Evolutionary conservation across 1,284 basidiomycete genomes (phyloP).

Genomic region (Trichosporon asahii): DNA sequence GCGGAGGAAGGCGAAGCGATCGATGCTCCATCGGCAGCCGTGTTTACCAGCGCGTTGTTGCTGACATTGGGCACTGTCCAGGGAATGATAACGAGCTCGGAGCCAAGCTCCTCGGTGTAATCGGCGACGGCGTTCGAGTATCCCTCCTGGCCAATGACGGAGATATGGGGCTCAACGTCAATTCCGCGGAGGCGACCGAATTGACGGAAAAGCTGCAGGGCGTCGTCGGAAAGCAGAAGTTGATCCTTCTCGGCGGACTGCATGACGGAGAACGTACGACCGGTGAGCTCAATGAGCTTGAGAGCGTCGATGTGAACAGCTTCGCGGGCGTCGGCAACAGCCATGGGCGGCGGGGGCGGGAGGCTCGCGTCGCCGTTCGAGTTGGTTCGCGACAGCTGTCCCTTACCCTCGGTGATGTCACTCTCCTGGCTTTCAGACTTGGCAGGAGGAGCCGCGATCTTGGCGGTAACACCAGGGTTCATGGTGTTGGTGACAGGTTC

Average conservation of each 20-base stretch:
- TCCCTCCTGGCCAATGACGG: slow-evolving; percentile 67
- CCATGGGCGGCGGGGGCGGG: background rate
- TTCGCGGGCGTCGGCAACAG: background rate
- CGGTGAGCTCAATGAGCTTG: slow-evolving; percentile 82
- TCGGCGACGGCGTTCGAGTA: slow-evolving; percentile 66
- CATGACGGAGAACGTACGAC: slow-evolving; percentile 80
- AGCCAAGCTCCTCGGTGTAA: slow-evolving; percentile 60
- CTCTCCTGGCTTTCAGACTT: background rate
- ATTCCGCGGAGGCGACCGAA: slow-evolving; percentile 74
- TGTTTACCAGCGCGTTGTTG: slow-evolving; percentile 59
- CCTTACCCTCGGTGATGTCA: background rate
- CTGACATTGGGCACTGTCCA: slow-evolving; percentile 58
- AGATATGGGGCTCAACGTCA: slow-evolving; percentile 60
- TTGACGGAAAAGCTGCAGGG: slow-evolving; percentile 70
- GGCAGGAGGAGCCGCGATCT: slow-evolving; percentile 62
- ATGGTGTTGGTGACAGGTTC: slow-evolving; percentile 38
- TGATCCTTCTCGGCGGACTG: slow-evolving; percentile 68
- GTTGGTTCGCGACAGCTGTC: background rate
- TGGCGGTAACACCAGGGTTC: slow-evolving; percentile 40
- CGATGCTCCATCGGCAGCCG: slow-evolving; percentile 38
- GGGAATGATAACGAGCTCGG: slow-evolving; percentile 76
- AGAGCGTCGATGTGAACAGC: slow-evolving; percentile 61
- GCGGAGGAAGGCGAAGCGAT: slow-evolving; percentile 56
- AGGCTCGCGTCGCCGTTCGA: background rate
- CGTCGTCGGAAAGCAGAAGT: slow-evolving; percentile 69